These are phyloP conservation scores for Gomphus bonarii DNA, from an alignment of 1,284 basidiomycete species.

Conservation along the genomic window DNA sequence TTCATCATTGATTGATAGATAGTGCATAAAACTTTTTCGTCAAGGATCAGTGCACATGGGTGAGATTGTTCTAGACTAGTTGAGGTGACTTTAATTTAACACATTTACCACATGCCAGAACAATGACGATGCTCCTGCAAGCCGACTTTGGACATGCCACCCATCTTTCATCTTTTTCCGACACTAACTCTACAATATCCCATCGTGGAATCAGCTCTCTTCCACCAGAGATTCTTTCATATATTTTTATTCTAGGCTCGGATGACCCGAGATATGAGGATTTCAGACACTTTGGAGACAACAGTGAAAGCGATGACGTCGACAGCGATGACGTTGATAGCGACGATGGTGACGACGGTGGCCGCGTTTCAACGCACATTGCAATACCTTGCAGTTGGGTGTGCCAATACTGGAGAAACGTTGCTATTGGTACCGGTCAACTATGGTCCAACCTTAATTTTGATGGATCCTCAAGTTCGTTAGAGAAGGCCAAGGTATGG, in stretches of 20 bases:
- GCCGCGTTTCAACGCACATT: not conserved
- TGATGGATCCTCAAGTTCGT: slow-evolving; percentile 17
- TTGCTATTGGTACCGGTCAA: slow-evolving; percentile 23
- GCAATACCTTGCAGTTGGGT: slow-evolving; percentile 21
- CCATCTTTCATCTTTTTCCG: not conserved
- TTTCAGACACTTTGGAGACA: not conserved
- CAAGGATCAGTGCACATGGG: too few relatives aligned
- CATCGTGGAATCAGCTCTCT: not conserved
- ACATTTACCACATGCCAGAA: not conserved
- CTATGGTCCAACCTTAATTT: slow-evolving; percentile 26
- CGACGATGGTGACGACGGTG: not conserved
- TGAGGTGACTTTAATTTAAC: too few relatives aligned
- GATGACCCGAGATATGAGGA: not conserved
- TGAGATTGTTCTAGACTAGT: too few relatives aligned
- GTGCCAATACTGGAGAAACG: slow-evolving; percentile 26
- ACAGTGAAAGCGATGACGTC: not conserved
- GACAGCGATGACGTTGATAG: not conserved
- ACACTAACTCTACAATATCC: not conserved
- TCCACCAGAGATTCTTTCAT: slow-evolving; percentile 1
- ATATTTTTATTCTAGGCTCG: not conserved
- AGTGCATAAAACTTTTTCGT: too few relatives aligned
- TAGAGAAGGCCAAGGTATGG: slow-evolving; percentile 31
- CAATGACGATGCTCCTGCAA: not conserved
- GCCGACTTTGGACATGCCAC: not conserved
- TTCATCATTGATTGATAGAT: too few relatives aligned